Base-by-base conservation (phyloP, 345 rosid species). In the Melaleuca quinquenervia region DNA sequence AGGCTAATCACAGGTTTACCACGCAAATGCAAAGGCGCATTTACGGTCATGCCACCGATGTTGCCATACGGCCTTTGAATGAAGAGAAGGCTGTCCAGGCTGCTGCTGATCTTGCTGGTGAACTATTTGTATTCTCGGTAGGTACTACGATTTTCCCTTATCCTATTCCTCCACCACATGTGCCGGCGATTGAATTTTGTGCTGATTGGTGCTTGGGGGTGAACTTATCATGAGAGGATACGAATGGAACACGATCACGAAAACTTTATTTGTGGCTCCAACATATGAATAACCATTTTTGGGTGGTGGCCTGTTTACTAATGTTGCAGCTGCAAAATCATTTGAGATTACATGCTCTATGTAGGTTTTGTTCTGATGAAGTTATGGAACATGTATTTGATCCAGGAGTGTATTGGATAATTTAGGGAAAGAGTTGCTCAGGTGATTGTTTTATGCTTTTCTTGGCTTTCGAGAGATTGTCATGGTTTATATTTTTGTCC, bases 21-120 rank as follows among this genome's bases (percentile, higher is more conserved):
- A 95, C 96, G 6, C 92, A 44, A 78, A 84, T 96, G 89, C 98
- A 95, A 89, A 95, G 98, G 82, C 91, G 91, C 5, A 91, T 93
- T 50, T 92, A 94, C 83, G 96, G 98, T 49, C 94, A 88, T 87
- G 89, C 93, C 41, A 90, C 93, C 45, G 91, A 94, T 92, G 98
- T 93, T 50, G 92, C 90, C 27, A 93, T 96, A 56, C 95, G 93
- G 24, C 99, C 99, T 48, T 86, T 95, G 85, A 84, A 96, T 82
- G 96, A 94, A 92, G 98, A 94, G 90, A 93, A 93, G 89, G 99
- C 98, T 86, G 92, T 96, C 85, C 98, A 95, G 85, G 96, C 93
- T 85, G 95, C 98, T 84, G 94, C 95, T 6, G 98, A 94, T 92
- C 98, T 95, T 90, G 90, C 94, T 9, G 98, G 98, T 32, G 99